phyloP scores from a whole-genome alignment of 2,329 filamentous ascomycete species.

The Penicillium glabrum region DNA sequence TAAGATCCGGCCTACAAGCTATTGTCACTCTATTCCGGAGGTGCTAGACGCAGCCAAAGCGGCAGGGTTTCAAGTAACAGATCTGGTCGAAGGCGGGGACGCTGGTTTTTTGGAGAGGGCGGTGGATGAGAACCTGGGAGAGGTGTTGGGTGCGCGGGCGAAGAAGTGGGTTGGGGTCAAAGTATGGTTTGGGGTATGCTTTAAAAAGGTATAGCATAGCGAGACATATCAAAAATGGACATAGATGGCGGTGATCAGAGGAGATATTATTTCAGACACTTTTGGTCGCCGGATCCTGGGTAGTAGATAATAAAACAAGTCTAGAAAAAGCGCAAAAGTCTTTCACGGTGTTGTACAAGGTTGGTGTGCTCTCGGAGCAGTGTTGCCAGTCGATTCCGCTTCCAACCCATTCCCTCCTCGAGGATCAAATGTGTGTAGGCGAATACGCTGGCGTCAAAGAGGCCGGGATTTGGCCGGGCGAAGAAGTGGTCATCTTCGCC shows the following conservation, averaged over 20 bases:
- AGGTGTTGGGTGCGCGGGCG: constrained; percentile 59
- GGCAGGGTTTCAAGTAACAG: constrained; percentile 48
- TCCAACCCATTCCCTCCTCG: constrained; percentile 64
- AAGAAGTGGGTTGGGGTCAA: constrained; percentile 62
- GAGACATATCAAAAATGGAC: not conserved
- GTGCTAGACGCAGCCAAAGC: constrained; percentile 51
- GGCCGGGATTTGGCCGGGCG: constrained; percentile 56
- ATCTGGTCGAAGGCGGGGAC: constrained; percentile 15
- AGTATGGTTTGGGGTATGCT: constrained; percentile 56
- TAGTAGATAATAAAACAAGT: constrained; percentile 14
- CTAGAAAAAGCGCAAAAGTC: constrained; percentile 57
- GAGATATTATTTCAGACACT: constrained; percentile 3
- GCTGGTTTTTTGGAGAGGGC: constrained; percentile 43
- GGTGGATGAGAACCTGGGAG: constrained; percentile 57
- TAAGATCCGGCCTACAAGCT: constrained; percentile 62
- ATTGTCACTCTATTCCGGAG: constrained; percentile 54
- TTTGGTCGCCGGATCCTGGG: constrained; percentile 2
- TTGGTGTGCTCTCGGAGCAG: constrained; percentile 59
- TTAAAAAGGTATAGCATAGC: constrained; percentile 34
- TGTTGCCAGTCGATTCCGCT: constrained; percentile 59
- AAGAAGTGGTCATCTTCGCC: constrained; percentile 64
- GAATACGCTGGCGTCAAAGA: constrained; percentile 89
- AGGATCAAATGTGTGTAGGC: constrained; percentile 83
- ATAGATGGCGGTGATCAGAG: not conserved
- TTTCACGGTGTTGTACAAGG: constrained; percentile 65